Evolutionary conservation across 2,329 filamentous ascomycete species (phyloP).

Genomic region (Pseudocercospora ulei): DNA sequence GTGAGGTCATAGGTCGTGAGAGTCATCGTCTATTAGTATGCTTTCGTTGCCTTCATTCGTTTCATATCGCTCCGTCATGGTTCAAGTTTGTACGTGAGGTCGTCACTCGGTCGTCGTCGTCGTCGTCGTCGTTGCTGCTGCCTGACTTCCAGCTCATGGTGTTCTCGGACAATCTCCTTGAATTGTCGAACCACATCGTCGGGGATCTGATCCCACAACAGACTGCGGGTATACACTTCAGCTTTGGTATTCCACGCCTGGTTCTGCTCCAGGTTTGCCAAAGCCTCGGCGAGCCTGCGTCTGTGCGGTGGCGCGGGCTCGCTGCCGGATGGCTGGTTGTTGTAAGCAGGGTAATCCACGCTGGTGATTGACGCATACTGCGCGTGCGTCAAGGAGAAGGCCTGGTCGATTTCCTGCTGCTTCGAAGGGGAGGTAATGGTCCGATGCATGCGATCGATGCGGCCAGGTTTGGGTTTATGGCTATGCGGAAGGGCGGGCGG

Average conservation of each 20-base stretch:
- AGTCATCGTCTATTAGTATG: slow-evolving; percentile 12
- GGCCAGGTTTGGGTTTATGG: slow-evolving; percentile 16
- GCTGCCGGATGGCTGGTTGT: slow-evolving; percentile 17
- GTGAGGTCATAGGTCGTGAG: slow-evolving; percentile 15
- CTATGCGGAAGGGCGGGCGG: slow-evolving; percentile 19
- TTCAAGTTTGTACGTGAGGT: slow-evolving; percentile 18
- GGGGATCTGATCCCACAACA: slow-evolving; percentile 91
- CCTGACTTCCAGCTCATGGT: slow-evolving; percentile 27
- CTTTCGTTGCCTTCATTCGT: slow-evolving; percentile 12
- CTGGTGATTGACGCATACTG: slow-evolving; percentile 79
- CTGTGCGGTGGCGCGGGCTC: slow-evolving; percentile 37
- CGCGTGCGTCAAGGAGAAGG: slow-evolving; percentile 73
- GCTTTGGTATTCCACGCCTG: slow-evolving; percentile 47
- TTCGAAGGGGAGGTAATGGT: slow-evolving; percentile 54
- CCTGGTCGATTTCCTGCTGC: slow-evolving; percentile 77
- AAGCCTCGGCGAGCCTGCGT: slow-evolving; percentile 68
- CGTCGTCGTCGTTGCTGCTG: slow-evolving; percentile 20
- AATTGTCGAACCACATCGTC: slow-evolving; percentile 86
- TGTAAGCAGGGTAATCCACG: slow-evolving; percentile 57
- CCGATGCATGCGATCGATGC: slow-evolving; percentile 38
- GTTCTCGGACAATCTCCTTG: slow-evolving; percentile 74
- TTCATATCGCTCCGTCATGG: slow-evolving; percentile 12
- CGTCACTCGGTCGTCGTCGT: slow-evolving; percentile 16
- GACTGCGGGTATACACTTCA: slow-evolving; percentile 83
- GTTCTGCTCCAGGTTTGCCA: slow-evolving; percentile 65